These are phyloP conservation scores for Millerozyma miso DNA, from an alignment of 805 yeast genomes.

Conservation along the genomic window DNA sequence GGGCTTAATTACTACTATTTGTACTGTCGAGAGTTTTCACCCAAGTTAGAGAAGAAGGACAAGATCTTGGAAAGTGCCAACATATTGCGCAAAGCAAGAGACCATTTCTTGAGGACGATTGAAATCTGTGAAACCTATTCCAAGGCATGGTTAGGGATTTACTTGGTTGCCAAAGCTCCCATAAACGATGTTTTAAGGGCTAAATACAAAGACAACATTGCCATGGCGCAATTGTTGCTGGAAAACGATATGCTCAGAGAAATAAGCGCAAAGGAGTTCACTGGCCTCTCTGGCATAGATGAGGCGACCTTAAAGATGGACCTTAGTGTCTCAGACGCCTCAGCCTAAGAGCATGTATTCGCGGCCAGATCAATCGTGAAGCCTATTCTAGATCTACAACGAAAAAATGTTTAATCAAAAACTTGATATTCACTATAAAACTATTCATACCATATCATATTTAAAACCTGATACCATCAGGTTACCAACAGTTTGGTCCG, in stretches of 20 bases:
- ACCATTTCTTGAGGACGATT: constrained; percentile 63
- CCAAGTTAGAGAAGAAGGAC: constrained; percentile 23
- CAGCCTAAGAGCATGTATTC: no score
- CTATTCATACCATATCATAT: not conserved
- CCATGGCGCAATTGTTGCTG: constrained; percentile 16
- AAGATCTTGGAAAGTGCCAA: constrained; percentile 22
- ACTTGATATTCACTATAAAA: no score
- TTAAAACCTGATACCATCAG: no score
- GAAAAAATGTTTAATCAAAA: no score
- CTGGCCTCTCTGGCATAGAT: not conserved
- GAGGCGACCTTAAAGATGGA: not conserved
- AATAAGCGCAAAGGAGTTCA: constrained; percentile 18
- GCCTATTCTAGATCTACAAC: no score
- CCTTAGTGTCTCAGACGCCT: no score
- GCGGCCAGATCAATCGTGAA: no score
- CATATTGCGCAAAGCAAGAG: constrained; percentile 25
- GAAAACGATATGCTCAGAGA: constrained; percentile 20
- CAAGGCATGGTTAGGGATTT: constrained; percentile 73
- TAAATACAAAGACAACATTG: constrained; percentile 13
- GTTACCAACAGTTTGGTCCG: no score
- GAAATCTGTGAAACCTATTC: constrained; percentile 70
- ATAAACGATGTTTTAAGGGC: constrained; percentile 18
- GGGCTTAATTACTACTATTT: constrained; percentile 42
- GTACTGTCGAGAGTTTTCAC: constrained; percentile 18
- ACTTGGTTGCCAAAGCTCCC: constrained; percentile 22